phyloP scores from a whole-genome alignment of 2,329 filamentous ascomycete species.

The Arthrobotrys sinensis region DNA sequence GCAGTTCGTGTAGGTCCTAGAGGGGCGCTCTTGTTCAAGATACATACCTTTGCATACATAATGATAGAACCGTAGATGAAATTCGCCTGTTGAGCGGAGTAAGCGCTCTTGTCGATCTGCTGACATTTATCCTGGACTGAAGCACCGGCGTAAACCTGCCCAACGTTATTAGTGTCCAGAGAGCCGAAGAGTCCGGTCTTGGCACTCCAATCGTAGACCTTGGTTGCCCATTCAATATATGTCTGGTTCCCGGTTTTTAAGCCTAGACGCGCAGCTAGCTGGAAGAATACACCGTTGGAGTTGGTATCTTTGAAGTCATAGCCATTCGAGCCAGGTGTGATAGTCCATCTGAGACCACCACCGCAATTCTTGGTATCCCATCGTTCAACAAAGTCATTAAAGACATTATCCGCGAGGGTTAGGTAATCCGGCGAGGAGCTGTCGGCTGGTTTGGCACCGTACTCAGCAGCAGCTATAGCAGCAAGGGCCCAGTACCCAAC shows the following conservation, averaged over 20 bases:
- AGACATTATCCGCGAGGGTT: constrained; percentile 78
- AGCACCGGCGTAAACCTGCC: constrained; percentile 63
- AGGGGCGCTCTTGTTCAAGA: neutral
- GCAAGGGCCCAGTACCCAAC: constrained; percentile 81
- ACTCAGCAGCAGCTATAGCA: constrained; percentile 78
- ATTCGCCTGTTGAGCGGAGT: constrained; percentile 77
- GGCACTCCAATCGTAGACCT: constrained; percentile 78
- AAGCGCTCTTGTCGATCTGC: constrained; percentile 72
- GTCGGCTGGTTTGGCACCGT: constrained; percentile 76
- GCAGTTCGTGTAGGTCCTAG: too few species aligned
- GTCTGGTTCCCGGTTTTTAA: constrained; percentile 84
- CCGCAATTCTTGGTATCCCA: constrained; percentile 79
- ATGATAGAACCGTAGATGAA: constrained; percentile 77
- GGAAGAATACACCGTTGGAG: constrained; percentile 79
- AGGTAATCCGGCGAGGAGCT: constrained; percentile 75
- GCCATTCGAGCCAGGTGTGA: constrained; percentile 81
- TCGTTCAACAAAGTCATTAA: constrained; percentile 78
- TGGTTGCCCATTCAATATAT: constrained; percentile 83
- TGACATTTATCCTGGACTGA: constrained; percentile 71
- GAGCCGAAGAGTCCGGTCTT: constrained; percentile 73
- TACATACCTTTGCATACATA: constrained; percentile 73
- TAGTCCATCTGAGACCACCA: constrained; percentile 86
- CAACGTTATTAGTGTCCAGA: constrained; percentile 74
- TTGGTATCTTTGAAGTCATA: constrained; percentile 84
- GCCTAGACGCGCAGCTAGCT: constrained; percentile 79